phyloP scores from a whole-genome alignment of 768 basidiomycete genomes.

The Austroboletus eburneus region DNA sequence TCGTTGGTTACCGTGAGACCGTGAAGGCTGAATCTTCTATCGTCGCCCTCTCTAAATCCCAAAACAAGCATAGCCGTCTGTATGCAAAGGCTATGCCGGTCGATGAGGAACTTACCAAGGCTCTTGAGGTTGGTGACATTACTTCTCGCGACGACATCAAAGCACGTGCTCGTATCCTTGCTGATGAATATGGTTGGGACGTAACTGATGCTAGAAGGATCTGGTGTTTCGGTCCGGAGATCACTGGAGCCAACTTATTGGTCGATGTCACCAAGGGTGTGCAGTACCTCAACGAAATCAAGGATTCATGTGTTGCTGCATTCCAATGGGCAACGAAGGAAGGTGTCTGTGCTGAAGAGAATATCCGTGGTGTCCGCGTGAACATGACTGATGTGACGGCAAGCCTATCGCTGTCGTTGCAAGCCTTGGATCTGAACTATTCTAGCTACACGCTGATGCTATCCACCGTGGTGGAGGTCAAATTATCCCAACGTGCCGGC shows the following conservation, averaged over 20 bases:
- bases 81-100: conserved; percentile 91
- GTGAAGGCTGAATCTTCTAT: conserved; percentile 95
- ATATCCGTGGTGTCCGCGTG: conserved; percentile 96
- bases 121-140: conserved; percentile 85
- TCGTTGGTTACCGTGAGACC: conserved; percentile 97
- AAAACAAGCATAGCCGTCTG: conserved; percentile 99
- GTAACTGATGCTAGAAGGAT: conserved; percentile 99
- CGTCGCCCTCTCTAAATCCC: conserved; percentile 96
- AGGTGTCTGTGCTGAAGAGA: conserved; percentile 94
- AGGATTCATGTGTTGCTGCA: conserved; percentile 98
- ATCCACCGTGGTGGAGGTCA: conserved; percentile 99
- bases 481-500: conserved; percentile 94
- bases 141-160: conserved; percentile 97
- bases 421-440: neutral
- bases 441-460: conserved; percentile 88
- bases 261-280: conserved; percentile 99
- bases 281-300: conserved; percentile 99
- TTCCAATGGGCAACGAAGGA: conserved; percentile 99
- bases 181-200: conserved; percentile 97
- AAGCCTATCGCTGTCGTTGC: conserved; percentile 27
- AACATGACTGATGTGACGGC: conserved; percentile 96
- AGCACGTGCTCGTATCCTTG: conserved; percentile 88
- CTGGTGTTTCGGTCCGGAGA: conserved; percentile 99
- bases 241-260: conserved; percentile 92
- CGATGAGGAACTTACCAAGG: conserved; percentile 90